Conservation (phyloP, 441 rosid genomes). For the Gossypium schwendimanii region DNA sequence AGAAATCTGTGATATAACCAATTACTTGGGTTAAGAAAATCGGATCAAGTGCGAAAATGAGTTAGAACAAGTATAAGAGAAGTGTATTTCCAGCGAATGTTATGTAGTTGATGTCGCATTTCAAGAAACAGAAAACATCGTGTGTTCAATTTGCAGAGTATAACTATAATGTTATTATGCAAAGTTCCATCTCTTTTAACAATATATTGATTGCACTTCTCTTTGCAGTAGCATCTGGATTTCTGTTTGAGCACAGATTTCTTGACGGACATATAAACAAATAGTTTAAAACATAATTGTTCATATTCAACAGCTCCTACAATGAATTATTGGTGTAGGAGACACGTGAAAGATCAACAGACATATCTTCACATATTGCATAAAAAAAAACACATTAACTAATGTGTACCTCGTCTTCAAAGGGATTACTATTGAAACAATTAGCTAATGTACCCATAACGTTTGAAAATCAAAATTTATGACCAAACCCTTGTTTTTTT, state of each 20-base stretch:
- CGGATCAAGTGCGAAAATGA: background rate
- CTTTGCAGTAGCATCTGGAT: background rate
- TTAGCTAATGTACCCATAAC: background rate
- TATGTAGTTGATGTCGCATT: background rate
- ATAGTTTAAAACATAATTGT: conserved; percentile 1
- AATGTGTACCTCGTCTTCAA: background rate
- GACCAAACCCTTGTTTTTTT: background rate
- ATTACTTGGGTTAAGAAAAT: background rate
- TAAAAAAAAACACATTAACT: background rate
- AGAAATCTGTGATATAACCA: background rate
- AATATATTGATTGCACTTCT: background rate
- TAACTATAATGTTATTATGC: background rate
- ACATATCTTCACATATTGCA: background rate
- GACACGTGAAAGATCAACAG: background rate
- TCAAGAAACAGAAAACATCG: background rate
- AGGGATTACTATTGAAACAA: background rate
- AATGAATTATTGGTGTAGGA: background rate
- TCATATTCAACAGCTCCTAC: conserved; percentile 4
- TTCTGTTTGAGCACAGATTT: background rate
- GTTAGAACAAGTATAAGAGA: background rate
- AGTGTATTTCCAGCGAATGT: background rate
- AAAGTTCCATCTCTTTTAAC: background rate
- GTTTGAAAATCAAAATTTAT: background rate
- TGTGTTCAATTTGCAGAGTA: background rate
- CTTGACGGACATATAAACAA: background rate